Evolutionary conservation across 768 basidiomycete species (phyloP), one percentile per base, ranked within the genome.

Genomic region (Mycena galericulata): DNA sequence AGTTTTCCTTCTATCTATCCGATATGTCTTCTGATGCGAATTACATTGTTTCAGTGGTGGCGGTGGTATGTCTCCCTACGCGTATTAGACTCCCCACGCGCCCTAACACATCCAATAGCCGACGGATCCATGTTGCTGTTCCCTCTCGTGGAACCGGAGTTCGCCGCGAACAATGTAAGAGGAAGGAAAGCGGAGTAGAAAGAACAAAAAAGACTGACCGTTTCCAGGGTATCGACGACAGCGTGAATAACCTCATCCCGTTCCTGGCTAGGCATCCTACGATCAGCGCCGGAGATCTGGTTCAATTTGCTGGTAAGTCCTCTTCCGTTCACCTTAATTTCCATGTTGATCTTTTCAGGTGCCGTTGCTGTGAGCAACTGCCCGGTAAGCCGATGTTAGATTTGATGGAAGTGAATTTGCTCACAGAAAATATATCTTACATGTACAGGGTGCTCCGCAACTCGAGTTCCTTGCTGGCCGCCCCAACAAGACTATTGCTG

Each of bases 301-400:
- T 67, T 38, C 66, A 67, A 49, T 67, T 67, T n/a, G 59, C 66
- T 27, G 65, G 65, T 60, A 18, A 11, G 38, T 43, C 20, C 17
- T 11, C 6, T 20, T 27, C 4, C 17, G n/a, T 9, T 10, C 4
- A 24, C 46, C 27, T 26, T 3, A 26, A n/a, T 17, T 41, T 17
- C 4, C 3, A 36, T 12, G 26, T 22, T 24, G 5, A 66, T 41
- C 2, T 75, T 65, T 75, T 74, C 9, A 78, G 54, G 72, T 70
- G 77, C 26, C 76, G 80, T 58, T 76, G 76, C 10, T 69, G 69
- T 32, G 62, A 59, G 75, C 30, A 82, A 81, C 74, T 82, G 81
- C 62, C 77, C 80, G 2, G 81, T 67, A 38, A 60, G 32, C 24
- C 1, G 12, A 22, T n/a, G 18, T 8, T 18, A 3, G 6, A 11